Evolutionary conservation across 257 asterid genomes (phyloP).

Genomic region (Petunia secreta): DNA sequence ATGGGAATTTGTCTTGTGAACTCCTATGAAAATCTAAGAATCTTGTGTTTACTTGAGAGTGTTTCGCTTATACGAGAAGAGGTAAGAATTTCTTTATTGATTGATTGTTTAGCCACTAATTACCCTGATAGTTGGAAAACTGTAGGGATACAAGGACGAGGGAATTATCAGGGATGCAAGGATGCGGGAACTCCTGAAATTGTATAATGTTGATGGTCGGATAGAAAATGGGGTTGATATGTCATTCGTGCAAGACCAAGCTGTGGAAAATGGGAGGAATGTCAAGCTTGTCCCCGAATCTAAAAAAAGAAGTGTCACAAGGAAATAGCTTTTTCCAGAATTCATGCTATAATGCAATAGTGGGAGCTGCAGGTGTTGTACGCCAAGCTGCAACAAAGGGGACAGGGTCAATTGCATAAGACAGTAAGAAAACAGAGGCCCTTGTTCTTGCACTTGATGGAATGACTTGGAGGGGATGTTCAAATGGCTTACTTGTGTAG

Average conservation of each 20-base stretch:
- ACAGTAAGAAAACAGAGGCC: constrained; percentile 72
- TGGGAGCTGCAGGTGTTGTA: constrained; percentile 98
- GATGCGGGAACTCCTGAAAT: constrained; percentile 80
- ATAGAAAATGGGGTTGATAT: constrained; percentile 69
- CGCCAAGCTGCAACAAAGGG: constrained; percentile 81
- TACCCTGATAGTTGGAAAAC: constrained; percentile 25
- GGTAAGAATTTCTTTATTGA: too few relatives aligned
- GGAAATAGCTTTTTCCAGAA: constrained; percentile 68
- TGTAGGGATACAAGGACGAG: constrained; percentile 51
- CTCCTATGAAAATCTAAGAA: too few relatives aligned
- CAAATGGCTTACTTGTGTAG: constrained; percentile 74
- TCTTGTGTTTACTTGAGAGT: too few relatives aligned
- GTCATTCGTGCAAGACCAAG: constrained; percentile 63
- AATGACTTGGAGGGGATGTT: constrained; percentile 77
- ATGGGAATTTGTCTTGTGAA: too few relatives aligned
- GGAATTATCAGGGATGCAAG: constrained; percentile 44
- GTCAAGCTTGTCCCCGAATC: constrained; percentile 68
- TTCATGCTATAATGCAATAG: constrained; percentile 71
- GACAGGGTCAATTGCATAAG: constrained; percentile 69
- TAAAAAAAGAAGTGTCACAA: constrained; percentile 78
- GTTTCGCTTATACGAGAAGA: too few relatives aligned
- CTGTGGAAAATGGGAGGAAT: constrained; percentile 67
- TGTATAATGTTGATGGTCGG: constrained; percentile 78
- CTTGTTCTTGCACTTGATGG: constrained; percentile 72
- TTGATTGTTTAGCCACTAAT: not conserved